Evolutionary conservation across 2,329 filamentous ascomycete genomes (phyloP).

Genomic region (Domatiomyces globalis): DNA sequence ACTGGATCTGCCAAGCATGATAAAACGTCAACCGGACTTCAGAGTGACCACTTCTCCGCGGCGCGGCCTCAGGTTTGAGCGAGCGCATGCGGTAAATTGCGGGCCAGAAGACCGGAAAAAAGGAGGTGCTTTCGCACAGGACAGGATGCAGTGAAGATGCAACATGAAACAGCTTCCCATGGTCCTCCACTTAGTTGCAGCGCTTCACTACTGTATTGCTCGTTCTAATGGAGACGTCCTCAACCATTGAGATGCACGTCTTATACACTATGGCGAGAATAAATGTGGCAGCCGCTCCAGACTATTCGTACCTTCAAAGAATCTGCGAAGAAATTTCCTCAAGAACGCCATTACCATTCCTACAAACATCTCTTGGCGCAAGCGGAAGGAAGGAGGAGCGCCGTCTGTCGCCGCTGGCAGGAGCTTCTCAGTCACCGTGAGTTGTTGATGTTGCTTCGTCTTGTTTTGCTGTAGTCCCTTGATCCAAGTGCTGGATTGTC

Average conservation of each 20-base stretch:
- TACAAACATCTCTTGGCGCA: not conserved
- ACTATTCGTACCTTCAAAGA: not conserved
- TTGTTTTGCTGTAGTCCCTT: not conserved
- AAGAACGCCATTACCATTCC: not conserved
- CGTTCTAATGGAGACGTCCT: not conserved
- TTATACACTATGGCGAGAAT: not conserved
- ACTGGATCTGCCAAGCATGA: not conserved
- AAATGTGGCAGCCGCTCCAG: too few species aligned
- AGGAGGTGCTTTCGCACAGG: too few species aligned
- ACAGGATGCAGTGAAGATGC: too few species aligned
- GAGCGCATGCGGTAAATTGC: not conserved
- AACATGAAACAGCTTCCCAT: not conserved
- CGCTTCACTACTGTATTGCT: not conserved
- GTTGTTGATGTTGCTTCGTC: not conserved
- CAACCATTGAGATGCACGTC: not conserved
- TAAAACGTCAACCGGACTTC: not conserved
- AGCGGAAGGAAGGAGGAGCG: not conserved
- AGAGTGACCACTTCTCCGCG: not conserved
- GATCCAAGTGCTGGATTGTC: not conserved
- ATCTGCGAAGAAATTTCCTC: not conserved
- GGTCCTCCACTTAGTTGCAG: too few species aligned
- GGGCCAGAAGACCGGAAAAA: not conserved
- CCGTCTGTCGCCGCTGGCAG: not conserved
- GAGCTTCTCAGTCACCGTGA: not conserved
- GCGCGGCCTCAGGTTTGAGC: too few species aligned